Percentiles rank a stretch among this genome's conserved stretches.
Evolutionary conservation across 176 grass and related monocot genomes (phyloP).

Genomic region (Thalia dealbata): DNA sequence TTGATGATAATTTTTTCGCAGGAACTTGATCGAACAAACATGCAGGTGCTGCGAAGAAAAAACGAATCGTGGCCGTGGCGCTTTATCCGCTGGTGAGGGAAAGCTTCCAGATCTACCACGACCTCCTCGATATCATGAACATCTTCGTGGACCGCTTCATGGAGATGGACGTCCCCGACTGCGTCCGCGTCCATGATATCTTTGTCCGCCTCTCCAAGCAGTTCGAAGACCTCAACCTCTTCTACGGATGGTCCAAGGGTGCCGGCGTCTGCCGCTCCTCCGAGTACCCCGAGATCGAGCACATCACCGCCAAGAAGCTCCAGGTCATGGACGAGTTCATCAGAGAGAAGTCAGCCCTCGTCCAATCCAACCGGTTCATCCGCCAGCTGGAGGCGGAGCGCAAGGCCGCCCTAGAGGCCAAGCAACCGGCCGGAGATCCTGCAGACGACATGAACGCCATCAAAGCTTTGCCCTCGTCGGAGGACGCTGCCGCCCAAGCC

Average conservation of each 20-base stretch:
- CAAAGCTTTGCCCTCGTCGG: slow-evolving; percentile 43
- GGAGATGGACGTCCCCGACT: slow-evolving; percentile 45
- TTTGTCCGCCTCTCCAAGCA: slow-evolving; percentile 50
- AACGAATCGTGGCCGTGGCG: slow-evolving; percentile 58
- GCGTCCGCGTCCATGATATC: slow-evolving; percentile 39
- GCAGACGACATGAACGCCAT: slow-evolving; percentile 35
- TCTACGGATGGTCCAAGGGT: slow-evolving; percentile 65
- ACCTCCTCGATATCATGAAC: slow-evolving; percentile 46
- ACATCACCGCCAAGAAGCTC: slow-evolving; percentile 61
- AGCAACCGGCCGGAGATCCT: background rate
- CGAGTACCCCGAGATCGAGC: slow-evolving; percentile 66
- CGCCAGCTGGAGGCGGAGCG: background rate
- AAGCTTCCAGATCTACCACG: slow-evolving; percentile 72
- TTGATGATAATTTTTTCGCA: background rate
- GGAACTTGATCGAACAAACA: background rate
- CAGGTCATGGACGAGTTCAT: slow-evolving; percentile 86
- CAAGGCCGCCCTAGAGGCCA: background rate
- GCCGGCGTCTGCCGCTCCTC: slow-evolving; percentile 45
- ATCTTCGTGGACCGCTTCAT: slow-evolving; percentile 55
- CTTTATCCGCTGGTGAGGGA: slow-evolving; percentile 68
- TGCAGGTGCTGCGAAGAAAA: slow-evolving; percentile 54
- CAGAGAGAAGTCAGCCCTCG: slow-evolving; percentile 26
- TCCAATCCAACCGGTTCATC: background rate
- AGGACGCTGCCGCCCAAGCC: background rate
- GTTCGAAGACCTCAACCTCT: slow-evolving; percentile 49